Conservation (phyloP, 352 stramenopile genomes). For the Globisporangium megalacanthum region DNA sequence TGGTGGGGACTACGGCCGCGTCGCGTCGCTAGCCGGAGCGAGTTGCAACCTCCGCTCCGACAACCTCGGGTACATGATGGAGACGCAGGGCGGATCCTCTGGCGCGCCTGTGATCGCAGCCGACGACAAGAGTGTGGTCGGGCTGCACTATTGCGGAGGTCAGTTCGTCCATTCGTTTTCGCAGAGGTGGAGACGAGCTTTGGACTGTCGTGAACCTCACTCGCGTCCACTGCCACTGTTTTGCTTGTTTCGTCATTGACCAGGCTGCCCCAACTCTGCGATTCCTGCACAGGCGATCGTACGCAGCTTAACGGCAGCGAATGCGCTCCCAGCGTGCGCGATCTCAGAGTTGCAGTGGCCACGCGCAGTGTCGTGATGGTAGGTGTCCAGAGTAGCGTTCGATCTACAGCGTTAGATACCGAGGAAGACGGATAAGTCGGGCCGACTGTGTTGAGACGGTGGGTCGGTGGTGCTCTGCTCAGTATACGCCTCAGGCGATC, state of each 20-base stretch:
- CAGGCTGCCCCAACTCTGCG: slow-evolving; percentile 34
- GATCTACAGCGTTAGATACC: too few species aligned
- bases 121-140: slow-evolving; percentile 32
- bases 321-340: slow-evolving; percentile 19
- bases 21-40: slow-evolving; percentile 18
- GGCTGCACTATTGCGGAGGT: slow-evolving; percentile 49
- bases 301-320: slow-evolving; percentile 12
- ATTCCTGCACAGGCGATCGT: slow-evolving; percentile 31
- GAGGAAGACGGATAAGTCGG: too few species aligned
- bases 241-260: background rate
- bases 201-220: background rate
- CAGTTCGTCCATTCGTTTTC: background rate
- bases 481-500: too few species aligned
- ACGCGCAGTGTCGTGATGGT: background rate
- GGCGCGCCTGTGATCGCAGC: slow-evolving; percentile 39
- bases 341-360: slow-evolving; percentile 10
- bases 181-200: background rate
- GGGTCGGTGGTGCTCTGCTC: too few species aligned
- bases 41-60: slow-evolving; percentile 29
- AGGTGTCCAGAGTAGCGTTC: background rate
- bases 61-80: slow-evolving; percentile 37
- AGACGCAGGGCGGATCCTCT: slow-evolving; percentile 44
- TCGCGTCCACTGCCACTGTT: background rate
- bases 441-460: too few species aligned
- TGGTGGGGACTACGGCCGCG: slow-evolving; percentile 15